Conservation (phyloP, 2,329 filamentous ascomycete genomes). For the Rhexocercosporidium sp. region DNA sequence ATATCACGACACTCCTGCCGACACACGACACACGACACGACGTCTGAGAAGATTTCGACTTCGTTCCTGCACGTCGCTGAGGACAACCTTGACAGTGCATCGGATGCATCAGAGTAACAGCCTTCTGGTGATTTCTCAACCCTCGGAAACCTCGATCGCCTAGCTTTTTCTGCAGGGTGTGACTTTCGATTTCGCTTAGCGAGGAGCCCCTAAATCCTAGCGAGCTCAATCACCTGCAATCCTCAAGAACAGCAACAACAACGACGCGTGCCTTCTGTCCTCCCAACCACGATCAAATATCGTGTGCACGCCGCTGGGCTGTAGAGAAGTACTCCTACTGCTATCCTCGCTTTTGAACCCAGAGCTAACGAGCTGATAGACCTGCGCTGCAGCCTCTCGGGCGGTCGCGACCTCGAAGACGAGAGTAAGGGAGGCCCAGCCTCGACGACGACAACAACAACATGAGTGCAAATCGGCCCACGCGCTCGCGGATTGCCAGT, state of each 20-base stretch:
- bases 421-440: constrained; percentile 27
- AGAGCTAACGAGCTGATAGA: constrained; percentile 36
- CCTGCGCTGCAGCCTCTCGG: constrained; percentile 25
- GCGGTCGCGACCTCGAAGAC: constrained; percentile 29
- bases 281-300: constrained; percentile 26
- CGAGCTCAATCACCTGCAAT: constrained; percentile 19
- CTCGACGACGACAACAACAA: constrained; percentile 21
- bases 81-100: too few species aligned
- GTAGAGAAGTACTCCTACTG: constrained; percentile 33
- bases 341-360: constrained; percentile 5
- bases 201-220: background rate
- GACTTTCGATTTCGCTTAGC: background rate
- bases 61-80: background rate
- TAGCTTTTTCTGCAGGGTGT: background rate
- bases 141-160: background rate
- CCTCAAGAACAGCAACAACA: constrained; percentile 7
- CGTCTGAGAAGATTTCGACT: background rate
- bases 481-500: constrained; percentile 39
- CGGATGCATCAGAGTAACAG: background rate
- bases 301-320: constrained; percentile 28
- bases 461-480: constrained; percentile 31
- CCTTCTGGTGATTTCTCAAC: too few species aligned
- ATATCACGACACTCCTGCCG: background rate
- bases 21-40: background rate
- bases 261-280: constrained; percentile 28